These are phyloP conservation scores for Batkoa obscura DNA, from an alignment of 371 early-diverging fungal species.

Conservation along the genomic window DNA sequence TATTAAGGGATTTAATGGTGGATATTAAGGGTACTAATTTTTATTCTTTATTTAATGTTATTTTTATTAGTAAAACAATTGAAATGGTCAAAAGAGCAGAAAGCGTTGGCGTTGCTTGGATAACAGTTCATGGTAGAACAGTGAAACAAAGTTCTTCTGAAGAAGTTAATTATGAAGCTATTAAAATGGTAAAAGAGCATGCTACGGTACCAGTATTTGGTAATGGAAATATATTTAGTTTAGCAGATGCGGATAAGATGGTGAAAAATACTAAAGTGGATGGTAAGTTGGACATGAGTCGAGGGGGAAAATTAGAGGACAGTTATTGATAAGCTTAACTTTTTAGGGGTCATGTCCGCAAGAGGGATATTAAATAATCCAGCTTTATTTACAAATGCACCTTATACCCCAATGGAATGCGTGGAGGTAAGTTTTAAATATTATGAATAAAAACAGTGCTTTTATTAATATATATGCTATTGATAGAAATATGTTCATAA, in stretches of 20 bases:
- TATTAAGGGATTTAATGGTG: no score
- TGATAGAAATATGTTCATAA: conserved; percentile 47
- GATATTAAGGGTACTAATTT: no score
- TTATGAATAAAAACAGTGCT: not conserved
- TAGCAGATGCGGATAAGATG: conserved; percentile 41
- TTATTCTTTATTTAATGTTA: no score
- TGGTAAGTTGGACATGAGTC: no score
- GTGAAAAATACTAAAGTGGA: conserved; percentile 49
- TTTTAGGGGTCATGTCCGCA: conserved; percentile 60
- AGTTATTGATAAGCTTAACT: not conserved
- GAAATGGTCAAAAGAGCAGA: conserved; percentile 60
- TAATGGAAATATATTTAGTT: conserved; percentile 58
- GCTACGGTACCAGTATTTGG: conserved; percentile 54
- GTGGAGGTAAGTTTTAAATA: conserved; percentile 22
- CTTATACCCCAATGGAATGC: conserved; percentile 50
- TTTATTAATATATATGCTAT: not conserved
- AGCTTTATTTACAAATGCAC: conserved; percentile 49
- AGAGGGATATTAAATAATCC: conserved; percentile 83
- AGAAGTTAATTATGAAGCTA: conserved; percentile 48
- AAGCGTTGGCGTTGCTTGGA: conserved; percentile 52
- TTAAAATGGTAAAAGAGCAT: conserved; percentile 48
- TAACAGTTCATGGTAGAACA: conserved; percentile 70
- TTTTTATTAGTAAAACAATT: conserved; percentile 33
- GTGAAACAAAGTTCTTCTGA: conserved; percentile 50
- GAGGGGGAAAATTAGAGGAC: no score